These are phyloP conservation scores for Saccharomycodes ludwigii DNA, from an alignment of 805 yeast species.

Conservation along the genomic window DNA sequence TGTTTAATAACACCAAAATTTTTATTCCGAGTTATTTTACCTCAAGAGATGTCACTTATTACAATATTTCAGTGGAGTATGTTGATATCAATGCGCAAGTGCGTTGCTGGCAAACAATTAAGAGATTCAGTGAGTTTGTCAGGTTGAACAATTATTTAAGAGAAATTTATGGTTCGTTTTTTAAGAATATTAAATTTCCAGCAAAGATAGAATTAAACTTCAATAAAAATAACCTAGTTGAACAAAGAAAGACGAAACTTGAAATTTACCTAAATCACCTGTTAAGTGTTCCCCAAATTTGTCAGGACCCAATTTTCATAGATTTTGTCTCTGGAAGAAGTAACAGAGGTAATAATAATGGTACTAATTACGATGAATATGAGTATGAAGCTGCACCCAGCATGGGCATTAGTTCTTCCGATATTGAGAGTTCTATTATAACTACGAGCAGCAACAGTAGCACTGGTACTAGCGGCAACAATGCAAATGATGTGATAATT, in stretches of 20 bases:
- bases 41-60: conserved; percentile 48
- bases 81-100: conserved; percentile 32
- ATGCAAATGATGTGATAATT: too few relatives aligned
- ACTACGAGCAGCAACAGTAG: conserved; percentile 8
- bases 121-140: conserved; percentile 78
- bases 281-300: conserved; percentile 52
- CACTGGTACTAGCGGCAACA: neutral
- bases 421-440: too few relatives aligned
- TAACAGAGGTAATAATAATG: conserved; percentile 2
- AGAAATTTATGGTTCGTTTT: conserved; percentile 33
- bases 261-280: conserved; percentile 50
- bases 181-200: conserved; percentile 39
- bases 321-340: conserved; percentile 46
- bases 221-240: conserved; percentile 48
- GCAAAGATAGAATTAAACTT: conserved; percentile 49
- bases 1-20: conserved; percentile 53
- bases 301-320: conserved; percentile 61
- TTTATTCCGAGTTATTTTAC: conserved; percentile 37
- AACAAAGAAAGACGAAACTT: conserved; percentile 46
- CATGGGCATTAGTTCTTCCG: conserved; percentile 12
- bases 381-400: conserved; percentile 11
- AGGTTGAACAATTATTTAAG: conserved; percentile 55
- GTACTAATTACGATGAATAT: neutral
- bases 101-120: conserved; percentile 84
- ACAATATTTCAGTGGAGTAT: conserved; percentile 67